These are phyloP conservation scores for Tolypocladium ophioglossoides DNA, from an alignment of 2,329 filamentous ascomycete genomes.

Conservation along the genomic window DNA sequence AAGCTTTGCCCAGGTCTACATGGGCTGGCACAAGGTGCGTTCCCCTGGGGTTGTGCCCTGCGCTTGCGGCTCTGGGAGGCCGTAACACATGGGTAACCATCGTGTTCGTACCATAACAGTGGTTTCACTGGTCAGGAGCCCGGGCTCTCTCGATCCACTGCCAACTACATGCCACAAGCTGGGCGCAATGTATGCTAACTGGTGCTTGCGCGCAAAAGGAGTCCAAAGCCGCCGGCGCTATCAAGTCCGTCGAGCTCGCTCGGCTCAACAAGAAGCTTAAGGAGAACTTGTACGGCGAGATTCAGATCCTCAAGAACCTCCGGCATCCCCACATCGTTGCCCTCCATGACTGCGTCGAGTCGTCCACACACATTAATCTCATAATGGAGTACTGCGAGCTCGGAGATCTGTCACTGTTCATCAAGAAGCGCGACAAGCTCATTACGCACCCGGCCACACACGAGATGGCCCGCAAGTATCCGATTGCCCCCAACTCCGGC, in stretches of 20 bases:
- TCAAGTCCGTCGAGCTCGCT: slow-evolving; percentile 89
- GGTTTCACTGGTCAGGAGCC: background rate
- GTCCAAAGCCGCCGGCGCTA: slow-evolving; percentile 73
- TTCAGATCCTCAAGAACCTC: slow-evolving; percentile 85
- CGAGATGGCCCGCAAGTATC: slow-evolving; percentile 90
- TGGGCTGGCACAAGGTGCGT: slow-evolving; percentile 68
- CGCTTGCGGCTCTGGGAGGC: background rate
- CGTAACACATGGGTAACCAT: background rate
- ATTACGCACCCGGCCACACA: slow-evolving; percentile 69
- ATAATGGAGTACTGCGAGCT: slow-evolving; percentile 99
- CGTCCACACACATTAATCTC: slow-evolving; percentile 79
- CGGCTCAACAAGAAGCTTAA: slow-evolving; percentile 94
- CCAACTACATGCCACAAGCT: slow-evolving; percentile 2
- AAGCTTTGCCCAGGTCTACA: slow-evolving; percentile 93
- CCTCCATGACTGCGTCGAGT: slow-evolving; percentile 88
- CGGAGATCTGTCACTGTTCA: slow-evolving; percentile 88
- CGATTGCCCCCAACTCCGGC: slow-evolving; percentile 71
- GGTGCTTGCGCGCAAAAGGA: slow-evolving; percentile 31
- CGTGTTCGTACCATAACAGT: background rate
- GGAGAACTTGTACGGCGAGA: slow-evolving; percentile 91
- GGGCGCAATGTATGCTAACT: background rate
- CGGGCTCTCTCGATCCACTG: background rate
- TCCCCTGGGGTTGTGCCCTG: background rate
- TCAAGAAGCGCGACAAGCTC: slow-evolving; percentile 83
- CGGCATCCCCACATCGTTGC: slow-evolving; percentile 96